Conservation (phyloP, 805 yeast genomes). For the Wickerhamomyces pijperi region DNA sequence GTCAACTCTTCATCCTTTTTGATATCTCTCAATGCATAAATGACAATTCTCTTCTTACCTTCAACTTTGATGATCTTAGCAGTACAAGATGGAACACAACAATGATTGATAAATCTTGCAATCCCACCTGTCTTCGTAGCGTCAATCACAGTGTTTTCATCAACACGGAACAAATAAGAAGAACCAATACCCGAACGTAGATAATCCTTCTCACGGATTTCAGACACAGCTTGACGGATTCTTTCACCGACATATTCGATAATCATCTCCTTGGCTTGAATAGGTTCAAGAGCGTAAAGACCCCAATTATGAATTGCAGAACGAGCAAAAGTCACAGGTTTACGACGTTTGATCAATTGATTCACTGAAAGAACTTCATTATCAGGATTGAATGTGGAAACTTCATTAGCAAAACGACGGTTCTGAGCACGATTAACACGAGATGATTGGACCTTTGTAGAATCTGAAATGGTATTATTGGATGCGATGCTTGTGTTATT, state of each 20-base stretch:
- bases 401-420: conserved; percentile 82
- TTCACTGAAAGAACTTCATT: conserved; percentile 75
- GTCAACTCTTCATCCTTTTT: conserved; percentile 87
- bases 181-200: conserved; percentile 90
- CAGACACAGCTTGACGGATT: conserved; percentile 88
- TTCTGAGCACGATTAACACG: conserved; percentile 80
- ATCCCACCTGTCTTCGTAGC: conserved; percentile 97
- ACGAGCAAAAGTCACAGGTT: conserved; percentile 93
- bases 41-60: conserved; percentile 87
- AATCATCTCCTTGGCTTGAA: conserved; percentile 94
- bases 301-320: conserved; percentile 99
- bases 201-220: conserved; percentile 78
- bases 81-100: conserved; percentile 95
- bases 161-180: conserved; percentile 83
- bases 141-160: conserved; percentile 89
- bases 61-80: conserved; percentile 94
- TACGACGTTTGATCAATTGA: conserved; percentile 79
- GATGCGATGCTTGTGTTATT: too few species aligned
- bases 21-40: conserved; percentile 83
- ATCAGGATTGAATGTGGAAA: conserved; percentile 73
- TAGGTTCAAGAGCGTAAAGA: conserved; percentile 86
- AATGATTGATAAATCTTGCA: conserved; percentile 93
- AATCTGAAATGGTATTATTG: too few species aligned
- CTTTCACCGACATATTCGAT: conserved; percentile 97
- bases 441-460: conserved; percentile 46